phyloP scores from a whole-genome alignment of 2,329 filamentous ascomycete genomes.

The Aspergillus pseudonomiae region DNA sequence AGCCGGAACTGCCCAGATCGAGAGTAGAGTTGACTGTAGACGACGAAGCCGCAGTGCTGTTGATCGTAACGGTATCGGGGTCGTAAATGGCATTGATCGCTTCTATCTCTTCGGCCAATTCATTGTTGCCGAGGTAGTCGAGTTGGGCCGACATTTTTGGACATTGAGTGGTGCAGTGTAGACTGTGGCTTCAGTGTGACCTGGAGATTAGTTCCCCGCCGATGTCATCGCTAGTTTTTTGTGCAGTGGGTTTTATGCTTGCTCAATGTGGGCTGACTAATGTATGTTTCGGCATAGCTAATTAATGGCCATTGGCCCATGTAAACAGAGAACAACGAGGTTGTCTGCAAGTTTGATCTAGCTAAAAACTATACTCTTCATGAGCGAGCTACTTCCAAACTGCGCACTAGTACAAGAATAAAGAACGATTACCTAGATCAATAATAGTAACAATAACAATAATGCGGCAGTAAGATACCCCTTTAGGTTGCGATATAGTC shows the following conservation, averaged over 20 bases:
- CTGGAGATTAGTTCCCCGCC: slow-evolving; percentile 11
- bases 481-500: too few species aligned
- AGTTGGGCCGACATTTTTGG: slow-evolving; percentile 24
- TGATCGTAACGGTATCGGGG: slow-evolving; percentile 61
- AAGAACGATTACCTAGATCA: too few species aligned
- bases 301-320: neutral
- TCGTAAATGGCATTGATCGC: slow-evolving; percentile 63
- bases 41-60: slow-evolving; percentile 24
- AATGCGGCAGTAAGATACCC: too few species aligned
- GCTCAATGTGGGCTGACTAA: neutral
- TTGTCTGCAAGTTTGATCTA: too few species aligned
- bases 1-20: slow-evolving; percentile 28
- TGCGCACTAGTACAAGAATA: too few species aligned
- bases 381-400: too few species aligned
- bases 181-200: neutral
- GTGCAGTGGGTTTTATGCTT: neutral
- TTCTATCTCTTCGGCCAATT: slow-evolving; percentile 51
- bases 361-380: too few species aligned
- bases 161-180: neutral
- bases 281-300: neutral
- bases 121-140: slow-evolving; percentile 35
- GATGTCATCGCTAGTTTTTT: slow-evolving; percentile 12
- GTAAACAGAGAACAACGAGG: too few species aligned
- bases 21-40: slow-evolving; percentile 29
- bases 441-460: too few species aligned